Base-by-base conservation (phyloP, 306 rosid genomes). In the Cyamopsis tetragonoloba region DNA sequence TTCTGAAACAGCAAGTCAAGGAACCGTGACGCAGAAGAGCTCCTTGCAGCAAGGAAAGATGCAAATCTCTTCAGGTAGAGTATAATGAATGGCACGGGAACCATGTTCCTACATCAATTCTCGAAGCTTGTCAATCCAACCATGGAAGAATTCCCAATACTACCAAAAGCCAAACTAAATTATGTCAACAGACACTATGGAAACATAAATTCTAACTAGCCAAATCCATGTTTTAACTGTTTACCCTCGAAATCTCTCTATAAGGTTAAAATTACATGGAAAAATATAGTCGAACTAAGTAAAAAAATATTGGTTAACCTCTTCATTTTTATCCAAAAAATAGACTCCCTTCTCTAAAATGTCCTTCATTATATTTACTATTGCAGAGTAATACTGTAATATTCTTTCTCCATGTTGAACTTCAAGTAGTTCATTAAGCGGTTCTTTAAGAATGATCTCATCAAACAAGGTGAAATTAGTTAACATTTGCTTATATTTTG, bases 61-160 rank as follows among this genome's bases (percentile, higher is more conserved):
- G 97, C 96, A 56, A 86, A 55, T 11, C 51, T 86, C 77, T 83
- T 89, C 41, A 90, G 72, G 88, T 89, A 88, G 50, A 93, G 96
- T 57, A 93, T 79, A 31, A 88, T 90, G 72, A 90, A 78, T 26
- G 96, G 99, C 79, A 93, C 97, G 48, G 97, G 92, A 19, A 90
- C 85, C 95, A 93, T 90, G 80, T 93, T 93, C 91, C 97, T 93
- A 41, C 77, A 88, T 41, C 70, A 66, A 64, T 17, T 49, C 65
- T 23, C 1, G 39, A 64, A 70, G 6, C 43, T 70, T 34, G 67
- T 62, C 71, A 44, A 69, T 44, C 47, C 20, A 59, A 41, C 62
- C 55, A 62, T 46, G 37, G 26, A 44, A 49, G 7, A 51, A 67
- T 24, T 31, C 35, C 72, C 72, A 57, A 18, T 17, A 63, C 31